Percentiles rank a stretch among this genome's conserved stretches.
Evolutionary conservation across 495 filamentous ascomycete genomes (phyloP).

Genomic region (Talaromyces wortmannii): DNA sequence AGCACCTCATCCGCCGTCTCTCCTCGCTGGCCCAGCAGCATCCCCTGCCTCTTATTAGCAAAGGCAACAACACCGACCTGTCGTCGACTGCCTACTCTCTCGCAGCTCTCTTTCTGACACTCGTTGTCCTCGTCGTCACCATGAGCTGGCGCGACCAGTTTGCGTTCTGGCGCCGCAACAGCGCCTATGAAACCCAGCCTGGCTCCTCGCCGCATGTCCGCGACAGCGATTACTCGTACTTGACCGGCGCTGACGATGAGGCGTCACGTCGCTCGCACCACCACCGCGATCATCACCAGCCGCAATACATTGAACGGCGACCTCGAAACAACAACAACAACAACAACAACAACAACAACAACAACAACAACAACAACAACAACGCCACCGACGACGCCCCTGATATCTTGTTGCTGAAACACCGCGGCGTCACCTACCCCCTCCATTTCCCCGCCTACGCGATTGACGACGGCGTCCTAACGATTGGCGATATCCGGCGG

Average conservation of each 20-base stretch:
- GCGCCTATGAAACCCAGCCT: constrained; percentile 27
- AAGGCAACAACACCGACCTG: constrained; percentile 24
- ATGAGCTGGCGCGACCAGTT: constrained; percentile 62
- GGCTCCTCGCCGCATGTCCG: constrained; percentile 50
- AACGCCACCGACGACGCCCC: constrained; percentile 30
- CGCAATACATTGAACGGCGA: constrained; percentile 24
- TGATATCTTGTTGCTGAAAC: constrained; percentile 70
- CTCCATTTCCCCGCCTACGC: constrained; percentile 75
- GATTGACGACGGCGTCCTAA: constrained; percentile 71
- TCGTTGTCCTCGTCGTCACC: constrained; percentile 39
- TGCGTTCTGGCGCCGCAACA: constrained; percentile 45
- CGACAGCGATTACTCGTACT: constrained; percentile 76
- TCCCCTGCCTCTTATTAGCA: constrained; percentile 15
- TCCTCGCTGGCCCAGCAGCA: constrained; percentile 32
- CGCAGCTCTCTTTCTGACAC: constrained; percentile 35
- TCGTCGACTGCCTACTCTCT: constrained; percentile 32
- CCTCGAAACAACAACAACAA: not conserved
- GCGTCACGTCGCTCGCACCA: constrained; percentile 8
- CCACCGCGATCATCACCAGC: constrained; percentile 23
- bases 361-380: no score
- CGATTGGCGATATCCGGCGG: constrained; percentile 58
- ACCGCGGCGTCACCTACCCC: constrained; percentile 64
- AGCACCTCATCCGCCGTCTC: constrained; percentile 49
- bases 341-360: no score
- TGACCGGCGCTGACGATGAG: constrained; percentile 61